Conservation (phyloP, 2,329 filamentous ascomycete genomes). For the Paecilomyces formosus region DNA sequence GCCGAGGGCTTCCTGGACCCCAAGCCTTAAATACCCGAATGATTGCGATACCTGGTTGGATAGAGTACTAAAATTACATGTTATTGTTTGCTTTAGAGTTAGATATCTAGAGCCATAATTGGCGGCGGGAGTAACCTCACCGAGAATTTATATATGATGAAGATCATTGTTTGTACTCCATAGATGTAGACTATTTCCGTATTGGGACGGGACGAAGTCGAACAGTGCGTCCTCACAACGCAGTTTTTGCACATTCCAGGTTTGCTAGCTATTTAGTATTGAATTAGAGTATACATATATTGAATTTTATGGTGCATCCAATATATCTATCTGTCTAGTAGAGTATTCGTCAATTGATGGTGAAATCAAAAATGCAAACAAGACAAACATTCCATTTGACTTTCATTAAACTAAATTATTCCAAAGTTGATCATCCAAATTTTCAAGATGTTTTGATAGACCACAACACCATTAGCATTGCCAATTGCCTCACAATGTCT, state of each 20-base stretch:
- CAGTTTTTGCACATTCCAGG: too few species aligned
- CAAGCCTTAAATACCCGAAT: slow-evolving; percentile 23
- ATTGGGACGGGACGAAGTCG: background rate
- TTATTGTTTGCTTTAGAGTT: background rate
- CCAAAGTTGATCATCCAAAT: too few species aligned
- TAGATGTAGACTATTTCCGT: too few species aligned
- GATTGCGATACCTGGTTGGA: background rate
- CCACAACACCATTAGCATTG: background rate
- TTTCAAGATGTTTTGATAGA: background rate
- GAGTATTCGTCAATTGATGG: background rate
- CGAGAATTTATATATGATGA: background rate
- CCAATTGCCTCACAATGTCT: slow-evolving; percentile 18
- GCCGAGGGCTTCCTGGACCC: slow-evolving; percentile 77
- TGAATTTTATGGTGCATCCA: too few species aligned
- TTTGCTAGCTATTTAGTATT: too few species aligned
- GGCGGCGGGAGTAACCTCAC: background rate
- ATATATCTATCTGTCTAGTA: too few species aligned
- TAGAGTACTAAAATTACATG: background rate
- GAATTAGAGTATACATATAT: too few species aligned
- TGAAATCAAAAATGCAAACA: background rate
- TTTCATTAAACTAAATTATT: background rate
- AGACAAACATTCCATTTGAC: background rate
- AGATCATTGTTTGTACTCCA: too few species aligned
- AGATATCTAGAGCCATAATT: background rate
- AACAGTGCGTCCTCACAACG: background rate